Base-by-base conservation (phyloP, 169 alveolate species). In the Cryptosporidium ubiquitum region DNA sequence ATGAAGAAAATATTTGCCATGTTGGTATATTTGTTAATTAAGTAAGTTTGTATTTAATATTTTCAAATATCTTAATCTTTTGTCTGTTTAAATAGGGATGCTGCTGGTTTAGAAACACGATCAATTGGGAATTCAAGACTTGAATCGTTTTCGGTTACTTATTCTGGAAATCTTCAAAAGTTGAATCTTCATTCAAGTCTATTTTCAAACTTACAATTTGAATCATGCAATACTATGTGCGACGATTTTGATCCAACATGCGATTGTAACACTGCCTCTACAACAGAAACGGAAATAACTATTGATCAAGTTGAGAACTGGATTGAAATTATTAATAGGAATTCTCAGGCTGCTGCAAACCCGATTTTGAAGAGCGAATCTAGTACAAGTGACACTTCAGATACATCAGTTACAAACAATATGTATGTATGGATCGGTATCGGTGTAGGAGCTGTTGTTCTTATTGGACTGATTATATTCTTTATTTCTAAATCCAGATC, bases 181-280 rank as follows among this genome's bases (percentile, higher is more conserved):
- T 40, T 64, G 23, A 79, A 31, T 47, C 44, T 9, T 16, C 75
- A 61, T 47, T 58, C 89, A 60, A 58, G 89, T 31, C 58, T 64
- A 18, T 64, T 79, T 47, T 20, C 55, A 5, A 64, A 58, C 61
- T 79, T 49, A 23, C 66, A 61, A 26, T 40, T 47, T 31, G 75
- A 44, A 16, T 44, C 89, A 35, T 79, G 89, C 37, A 79, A 79
- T 79, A 79, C 89, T 23, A 7, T 79, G 68, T 79, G 89, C 20
- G 89, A 79, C 23, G 89, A 79, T 73, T 79, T 79, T 61, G 89
- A 79, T 39, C 89, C 89, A 26, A 16, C 47, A 14, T 79, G 89
- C 26, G 75, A 79, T 26, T 79, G 89, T 35, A 29, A 79, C 49
- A 58, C 75, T 60, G 69, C 47, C 33, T 16, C 61, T 20, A 60